Percentiles rank a stretch among this genome's conserved stretches.
phyloP scores from a whole-genome alignment of 352 stramenopile genomes.

The Thalassiosira hispida region DNA sequence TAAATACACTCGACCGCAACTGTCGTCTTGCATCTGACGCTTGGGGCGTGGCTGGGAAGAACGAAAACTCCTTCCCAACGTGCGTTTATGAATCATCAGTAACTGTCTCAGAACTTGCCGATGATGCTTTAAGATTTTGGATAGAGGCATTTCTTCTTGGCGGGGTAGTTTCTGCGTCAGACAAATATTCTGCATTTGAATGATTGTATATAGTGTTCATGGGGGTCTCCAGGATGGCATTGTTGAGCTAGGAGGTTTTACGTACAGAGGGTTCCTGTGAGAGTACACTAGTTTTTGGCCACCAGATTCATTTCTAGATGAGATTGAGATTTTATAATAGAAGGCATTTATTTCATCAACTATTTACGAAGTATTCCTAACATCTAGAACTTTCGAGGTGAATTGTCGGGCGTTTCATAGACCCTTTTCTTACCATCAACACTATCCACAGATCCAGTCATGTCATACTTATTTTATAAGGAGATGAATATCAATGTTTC shows the following conservation, averaged over 20 bases:
- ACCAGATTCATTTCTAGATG: slow-evolving; percentile 15
- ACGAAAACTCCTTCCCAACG: slow-evolving; percentile 8
- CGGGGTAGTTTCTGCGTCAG: slow-evolving; percentile 16
- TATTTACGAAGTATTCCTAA: no score
- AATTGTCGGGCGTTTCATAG: no score
- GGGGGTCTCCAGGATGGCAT: no score
- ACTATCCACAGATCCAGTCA: not conserved
- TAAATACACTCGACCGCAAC: slow-evolving; percentile 21
- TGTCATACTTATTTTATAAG: not conserved
- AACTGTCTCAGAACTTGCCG: slow-evolving; percentile 39
- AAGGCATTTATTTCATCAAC: slow-evolving; percentile 7
- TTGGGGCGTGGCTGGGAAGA: slow-evolving; percentile 18
- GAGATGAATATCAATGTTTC: not conserved
- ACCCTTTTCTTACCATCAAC: no score
- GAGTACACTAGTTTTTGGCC: no score
- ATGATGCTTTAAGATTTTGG: slow-evolving; percentile 54
- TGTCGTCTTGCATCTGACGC: slow-evolving; percentile 6
- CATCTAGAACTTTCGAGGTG: no score
- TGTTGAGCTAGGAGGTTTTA: no score
- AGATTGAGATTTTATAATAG: slow-evolving; percentile 1
- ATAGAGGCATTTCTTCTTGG: slow-evolving; percentile 55
- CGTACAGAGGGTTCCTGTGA: no score
- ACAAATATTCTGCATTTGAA: slow-evolving; percentile 18
- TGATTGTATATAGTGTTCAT: no score
- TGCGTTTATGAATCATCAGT: slow-evolving; percentile 30